Evolutionary conservation across 2,329 filamentous ascomycete genomes (phyloP), one percentile per base, ranked within the genome.

Genomic region (Trichoderma polysporum): DNA sequence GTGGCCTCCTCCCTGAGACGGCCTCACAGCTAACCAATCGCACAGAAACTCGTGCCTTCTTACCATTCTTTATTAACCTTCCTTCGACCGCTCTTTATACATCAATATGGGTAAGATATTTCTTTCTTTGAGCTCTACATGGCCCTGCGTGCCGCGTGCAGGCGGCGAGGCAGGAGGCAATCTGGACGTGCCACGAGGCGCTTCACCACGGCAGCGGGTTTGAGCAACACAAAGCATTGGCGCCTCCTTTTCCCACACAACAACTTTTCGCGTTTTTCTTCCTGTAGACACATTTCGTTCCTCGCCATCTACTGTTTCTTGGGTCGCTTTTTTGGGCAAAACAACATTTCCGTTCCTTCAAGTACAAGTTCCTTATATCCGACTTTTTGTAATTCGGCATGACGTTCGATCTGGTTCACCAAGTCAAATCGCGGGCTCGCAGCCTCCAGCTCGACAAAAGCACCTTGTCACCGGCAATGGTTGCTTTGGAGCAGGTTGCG

Each of bases 371-470:
- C 57, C 53, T 56, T 47, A 17, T 59, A 60, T 59, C 25, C 57
- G 71, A 73, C 67, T 67, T 79, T 78, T 76, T 74, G 78, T 66
- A 70, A 68, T 63, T 69, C 69, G 74, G 66, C 72, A 82, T 82
- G 80, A 70, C 77, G 19, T 73, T 81, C 72, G 79, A 82, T 69
- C 74, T 83, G 73, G 77, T 79, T 47, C 74, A 80, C 31, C 79
- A 84, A 66, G 77, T 77, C 70, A 83, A 79, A 71, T 73, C 77
- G 67, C 83, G 83, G 66, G 79, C 81, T 66, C 80, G 80, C 70
- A 86, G 83, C 72, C 76, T 84, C 47, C 83, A 86, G 69, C 76
- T 85, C 61, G 82, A 85, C 67, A 78, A 75, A 67, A 69, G 68
- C 4, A 62, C 70, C 3, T 37, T 70, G 12, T 66, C 66, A 22